Percentiles rank a stretch among this genome's conserved stretches.
These are phyloP conservation scores for Vairimorpha ceranae DNA, from an alignment of 371 early-diverging fungal genomes.

Conservation along the genomic window DNA sequence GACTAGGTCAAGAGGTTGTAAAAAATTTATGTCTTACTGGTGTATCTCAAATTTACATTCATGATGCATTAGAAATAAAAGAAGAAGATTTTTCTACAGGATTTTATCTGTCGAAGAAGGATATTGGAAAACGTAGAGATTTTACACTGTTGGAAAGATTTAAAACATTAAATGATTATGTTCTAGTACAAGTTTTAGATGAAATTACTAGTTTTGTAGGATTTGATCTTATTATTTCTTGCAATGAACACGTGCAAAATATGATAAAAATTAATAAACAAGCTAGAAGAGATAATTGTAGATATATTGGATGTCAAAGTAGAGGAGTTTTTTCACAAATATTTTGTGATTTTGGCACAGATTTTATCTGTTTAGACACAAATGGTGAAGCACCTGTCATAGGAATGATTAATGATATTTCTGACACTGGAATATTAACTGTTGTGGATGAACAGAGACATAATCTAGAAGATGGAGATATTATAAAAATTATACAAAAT, in stretches of 20 bases:
- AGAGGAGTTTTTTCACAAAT: constrained; percentile 86
- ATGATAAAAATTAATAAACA: constrained; percentile 79
- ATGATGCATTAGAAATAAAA: constrained; percentile 72
- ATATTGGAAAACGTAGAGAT: constrained; percentile 82
- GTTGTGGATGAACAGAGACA: constrained; percentile 60
- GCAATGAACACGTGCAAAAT: constrained; percentile 76
- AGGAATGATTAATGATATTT: constrained; percentile 84
- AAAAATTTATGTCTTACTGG: constrained; percentile 98
- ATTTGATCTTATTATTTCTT: constrained; percentile 77
- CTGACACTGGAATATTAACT: constrained; percentile 64
- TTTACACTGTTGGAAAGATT: constrained; percentile 70
- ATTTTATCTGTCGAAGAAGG: constrained; percentile 77
- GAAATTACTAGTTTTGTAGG: constrained; percentile 9
- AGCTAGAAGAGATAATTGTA: constrained; percentile 73
- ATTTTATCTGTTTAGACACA: constrained; percentile 77
- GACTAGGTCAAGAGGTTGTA: constrained; percentile 94
- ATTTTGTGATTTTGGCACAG: constrained; percentile 89
- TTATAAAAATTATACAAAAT: constrained; percentile 46
- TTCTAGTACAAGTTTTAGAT: constrained; percentile 61
- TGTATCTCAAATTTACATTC: constrained; percentile 85
- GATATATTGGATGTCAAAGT: constrained; percentile 81
- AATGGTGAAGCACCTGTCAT: constrained; percentile 83
- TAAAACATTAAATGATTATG: constrained; percentile 91
- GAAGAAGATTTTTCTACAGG: constrained; percentile 80
- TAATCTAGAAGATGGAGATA: constrained; percentile 59